Evolutionary conservation across 139 green algal species (phyloP).

Genomic region (Chlorella sp.): DNA sequence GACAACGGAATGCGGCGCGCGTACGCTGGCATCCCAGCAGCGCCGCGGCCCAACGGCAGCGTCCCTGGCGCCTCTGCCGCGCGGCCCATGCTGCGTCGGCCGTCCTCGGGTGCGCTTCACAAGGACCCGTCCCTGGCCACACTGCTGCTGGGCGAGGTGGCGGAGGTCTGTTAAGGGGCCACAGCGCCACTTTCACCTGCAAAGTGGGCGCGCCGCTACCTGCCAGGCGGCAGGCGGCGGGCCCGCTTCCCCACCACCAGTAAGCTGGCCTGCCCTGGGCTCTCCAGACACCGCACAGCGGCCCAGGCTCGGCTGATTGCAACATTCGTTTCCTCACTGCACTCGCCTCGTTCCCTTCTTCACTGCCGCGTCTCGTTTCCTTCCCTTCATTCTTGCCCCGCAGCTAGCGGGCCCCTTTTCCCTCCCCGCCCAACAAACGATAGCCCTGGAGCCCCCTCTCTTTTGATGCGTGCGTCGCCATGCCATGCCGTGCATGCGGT

Average conservation of each 20-base stretch:
- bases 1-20: conserved; percentile 29
- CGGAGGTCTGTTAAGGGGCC: conserved; percentile 19
- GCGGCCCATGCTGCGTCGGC: not conserved
- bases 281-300: too few species aligned
- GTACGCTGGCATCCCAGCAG: not conserved
- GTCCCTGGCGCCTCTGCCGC: too few species aligned
- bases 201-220: not conserved
- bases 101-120: not conserved
- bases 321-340: not conserved
- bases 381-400: not conserved
- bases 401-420: not conserved
- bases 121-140: conserved; percentile 40
- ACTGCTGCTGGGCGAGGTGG: conserved; percentile 46
- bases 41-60: not conserved
- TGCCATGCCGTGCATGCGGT: not conserved
- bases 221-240: not conserved
- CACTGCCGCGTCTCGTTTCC: not conserved
- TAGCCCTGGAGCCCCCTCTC: too few species aligned
- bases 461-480: too few species aligned
- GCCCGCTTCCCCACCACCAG: not conserved
- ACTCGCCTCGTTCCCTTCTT: not conserved
- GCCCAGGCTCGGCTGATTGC: not conserved
- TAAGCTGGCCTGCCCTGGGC: not conserved
- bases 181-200: not conserved
- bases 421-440: not conserved